A percentile compares a stretch with the other conserved stretches of the same genome.
phyloP scores from a whole-genome alignment of 2,329 filamentous ascomycete genomes.

The Arachnomyces sp. region DNA sequence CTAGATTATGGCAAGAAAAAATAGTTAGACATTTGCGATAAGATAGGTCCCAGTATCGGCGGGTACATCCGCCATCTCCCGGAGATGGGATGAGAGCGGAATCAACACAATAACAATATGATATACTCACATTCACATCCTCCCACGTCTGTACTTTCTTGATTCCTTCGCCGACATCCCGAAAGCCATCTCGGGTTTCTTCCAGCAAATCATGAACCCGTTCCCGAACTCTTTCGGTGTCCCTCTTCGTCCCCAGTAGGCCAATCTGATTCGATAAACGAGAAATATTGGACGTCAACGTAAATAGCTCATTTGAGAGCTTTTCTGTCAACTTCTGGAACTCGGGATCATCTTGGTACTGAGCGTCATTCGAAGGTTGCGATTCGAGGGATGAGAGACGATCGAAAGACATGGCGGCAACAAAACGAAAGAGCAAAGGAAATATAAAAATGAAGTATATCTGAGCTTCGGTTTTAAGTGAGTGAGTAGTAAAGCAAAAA shows the following conservation, averaged over 20 bases:
- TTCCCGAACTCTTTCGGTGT: constrained; percentile 85
- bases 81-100: constrained; percentile 10
- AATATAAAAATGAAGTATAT: neutral
- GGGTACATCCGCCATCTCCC: constrained; percentile 6
- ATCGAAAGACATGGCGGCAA: constrained; percentile 73
- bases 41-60: neutral
- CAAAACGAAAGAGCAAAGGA: constrained; percentile 4
- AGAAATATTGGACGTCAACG: constrained; percentile 78
- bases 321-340: constrained; percentile 77
- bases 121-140: constrained; percentile 61
- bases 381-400: constrained; percentile 78
- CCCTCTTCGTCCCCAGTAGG: constrained; percentile 79
- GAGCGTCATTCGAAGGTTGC: constrained; percentile 63
- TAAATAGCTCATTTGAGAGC: constrained; percentile 82
- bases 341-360: constrained; percentile 85
- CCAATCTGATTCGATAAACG: constrained; percentile 77
- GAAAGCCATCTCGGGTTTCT: constrained; percentile 78
- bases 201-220: constrained; percentile 81
- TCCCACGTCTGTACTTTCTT: constrained; percentile 87
- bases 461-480: too few species aligned
- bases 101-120: neutral
- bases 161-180: constrained; percentile 84
- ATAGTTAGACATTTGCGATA: constrained; percentile 7
- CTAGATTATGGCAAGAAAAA: constrained; percentile 38
- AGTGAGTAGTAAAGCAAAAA: too few species aligned